Base-by-base conservation (phyloP, 305 asterid species). In the Petunia hybrid region DNA sequence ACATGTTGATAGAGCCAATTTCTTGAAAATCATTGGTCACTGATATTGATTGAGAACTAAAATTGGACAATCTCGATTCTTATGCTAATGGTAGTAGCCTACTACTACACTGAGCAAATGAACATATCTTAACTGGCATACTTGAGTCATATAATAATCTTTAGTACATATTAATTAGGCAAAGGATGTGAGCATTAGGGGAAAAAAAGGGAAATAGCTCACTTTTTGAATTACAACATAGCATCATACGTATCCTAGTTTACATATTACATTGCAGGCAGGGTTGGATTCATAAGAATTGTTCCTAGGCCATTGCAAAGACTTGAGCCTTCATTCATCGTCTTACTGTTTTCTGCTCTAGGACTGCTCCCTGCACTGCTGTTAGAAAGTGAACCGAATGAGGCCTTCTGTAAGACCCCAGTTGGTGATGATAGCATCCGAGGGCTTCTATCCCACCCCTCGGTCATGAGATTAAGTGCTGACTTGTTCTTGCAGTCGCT, bases 331-430 rank as follows among this genome's bases (percentile, higher is more conserved):
- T 79, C 83, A 8, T 80, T 42, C 0, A 45, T 56, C 1, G 56
- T 74, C 79, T 53, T 56, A 38, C 82, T 83, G 74, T 85, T 87
- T 53, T 89, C 95, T 0, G 90, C 90, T 59, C 91, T 82, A 0
- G 99, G 99, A 88, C 99, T 96, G 71, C 98, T 94, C 2, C 92
- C 92, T 0, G 94, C 93, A 42, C 98, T 93, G 89, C 98, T 89
- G 82, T 94, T 96, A 0, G 98, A 96, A 7, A 88, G 87, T 2
- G 98, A 96, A 10, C 86, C 91, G 5, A 92, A 84, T 0, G 93
- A 86, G 1, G 95, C 84, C 85, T 90, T 92, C 81, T 94, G 99
- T 9, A 96, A 82, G 35, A 96, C 99, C 59, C 98, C 99, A 0
- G 99, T 96, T 0, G 99, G 99, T 2, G 99, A 96, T 1, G 97